Conservation (phyloP, 2,329 filamentous ascomycete species). For the Sclerotinia subarctica region DNA sequence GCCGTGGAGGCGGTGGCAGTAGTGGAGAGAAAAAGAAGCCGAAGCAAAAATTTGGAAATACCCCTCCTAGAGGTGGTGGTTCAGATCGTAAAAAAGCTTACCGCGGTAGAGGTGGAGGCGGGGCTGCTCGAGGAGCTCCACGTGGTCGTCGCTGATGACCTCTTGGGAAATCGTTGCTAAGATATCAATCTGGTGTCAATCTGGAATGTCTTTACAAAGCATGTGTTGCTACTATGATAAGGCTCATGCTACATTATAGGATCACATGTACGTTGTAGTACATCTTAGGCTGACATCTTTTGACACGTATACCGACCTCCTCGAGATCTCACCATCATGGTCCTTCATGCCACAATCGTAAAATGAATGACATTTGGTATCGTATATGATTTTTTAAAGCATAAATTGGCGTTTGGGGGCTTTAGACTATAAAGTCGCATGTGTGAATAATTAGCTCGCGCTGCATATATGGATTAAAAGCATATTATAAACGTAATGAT, state of each 20-base stretch:
- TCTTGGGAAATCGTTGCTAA: not conserved
- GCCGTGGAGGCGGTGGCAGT: not conserved
- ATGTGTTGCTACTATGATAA: not conserved
- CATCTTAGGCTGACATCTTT: not conserved
- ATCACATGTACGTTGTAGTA: not conserved
- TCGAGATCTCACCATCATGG: not conserved
- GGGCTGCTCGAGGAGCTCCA: constrained; percentile 11
- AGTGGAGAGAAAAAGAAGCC: constrained; percentile 1
- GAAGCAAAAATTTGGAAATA: constrained; percentile 1
- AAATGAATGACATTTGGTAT: not conserved
- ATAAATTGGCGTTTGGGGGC: not conserved
- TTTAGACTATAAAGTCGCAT: not conserved
- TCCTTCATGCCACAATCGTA: not conserved
- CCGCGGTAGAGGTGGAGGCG: constrained; percentile 1
- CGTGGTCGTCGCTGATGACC: constrained; percentile 8
- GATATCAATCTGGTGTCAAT: not conserved
- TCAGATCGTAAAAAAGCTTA: not conserved
- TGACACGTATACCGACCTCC: not conserved
- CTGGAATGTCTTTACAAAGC: not conserved
- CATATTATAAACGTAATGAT: not conserved
- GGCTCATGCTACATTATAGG: not conserved
- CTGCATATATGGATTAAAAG: not conserved
- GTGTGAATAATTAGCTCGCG: not conserved
- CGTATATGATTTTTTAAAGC: not conserved
- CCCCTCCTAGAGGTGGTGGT: constrained; percentile 2